phyloP scores from a whole-genome alignment of 2,329 filamentous ascomycete genomes.

The Neopestalotiopsis sp. region DNA sequence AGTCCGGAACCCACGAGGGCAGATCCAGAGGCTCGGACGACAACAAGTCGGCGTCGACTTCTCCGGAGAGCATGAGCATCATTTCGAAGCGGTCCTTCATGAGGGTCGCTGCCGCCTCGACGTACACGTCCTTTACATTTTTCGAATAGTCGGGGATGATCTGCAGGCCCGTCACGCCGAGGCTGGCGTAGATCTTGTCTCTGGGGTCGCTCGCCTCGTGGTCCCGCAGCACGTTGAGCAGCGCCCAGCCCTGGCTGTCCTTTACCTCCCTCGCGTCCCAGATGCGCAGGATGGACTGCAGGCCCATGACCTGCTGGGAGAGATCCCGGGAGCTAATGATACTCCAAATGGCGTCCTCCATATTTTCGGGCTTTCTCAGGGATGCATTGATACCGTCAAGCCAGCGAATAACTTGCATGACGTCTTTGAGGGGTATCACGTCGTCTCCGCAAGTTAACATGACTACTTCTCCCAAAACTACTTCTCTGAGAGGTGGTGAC shows the following conservation, averaged over 20 bases:
- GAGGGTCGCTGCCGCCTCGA: not conserved
- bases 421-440: not conserved
- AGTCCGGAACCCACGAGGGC: conserved; percentile 6
- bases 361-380: conserved; percentile 5
- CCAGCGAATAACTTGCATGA: conserved; percentile 12
- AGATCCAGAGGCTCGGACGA: not conserved
- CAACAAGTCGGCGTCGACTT: not conserved
- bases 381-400: not conserved
- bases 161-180: conserved; percentile 2
- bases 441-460: conserved; percentile 13
- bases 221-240: conserved; percentile 2
- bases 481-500: not conserved
- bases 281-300: conserved; percentile 9
- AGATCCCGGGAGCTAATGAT: conserved; percentile 5
- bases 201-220: conserved; percentile 9
- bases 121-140: conserved; percentile 11
- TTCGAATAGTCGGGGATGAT: conserved; percentile 14
- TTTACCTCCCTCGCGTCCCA: not conserved
- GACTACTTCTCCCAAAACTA: conserved; percentile 3
- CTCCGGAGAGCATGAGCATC: conserved; percentile 1
- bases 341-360: conserved; percentile 3
- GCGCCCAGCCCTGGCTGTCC: not conserved
- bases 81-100: conserved; percentile 9
- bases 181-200: conserved; percentile 6
- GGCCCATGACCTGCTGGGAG: not conserved